Evolutionary conservation across 2,329 filamentous ascomycete species (phyloP), one percentile per base, ranked within the genome.

Genomic region (Aureobasidium subglaciale): DNA sequence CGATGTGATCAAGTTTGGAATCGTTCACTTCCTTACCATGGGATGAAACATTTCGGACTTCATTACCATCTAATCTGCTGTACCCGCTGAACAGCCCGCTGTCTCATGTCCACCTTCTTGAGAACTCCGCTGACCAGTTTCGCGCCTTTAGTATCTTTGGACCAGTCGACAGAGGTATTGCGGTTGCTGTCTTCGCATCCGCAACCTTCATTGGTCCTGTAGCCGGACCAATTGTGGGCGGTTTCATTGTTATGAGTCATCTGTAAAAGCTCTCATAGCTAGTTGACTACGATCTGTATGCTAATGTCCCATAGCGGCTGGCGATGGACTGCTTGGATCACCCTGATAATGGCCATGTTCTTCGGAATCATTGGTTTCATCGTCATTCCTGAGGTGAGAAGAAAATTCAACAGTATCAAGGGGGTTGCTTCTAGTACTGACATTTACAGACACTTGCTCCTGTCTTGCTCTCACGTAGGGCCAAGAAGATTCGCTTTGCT

Each of bases 391-490:
- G 85, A 88, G 27, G 41, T 45, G 25, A 2, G 67, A 30, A 30
- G 25, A 2, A n/a, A 4, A 10, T 6, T 11, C 10, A 3, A 1
- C 10, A n/a, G n/a, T 10, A 18, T 79, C 75, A 46, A 20, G 8
- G 27, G 13, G 4, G 5, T n/a, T 43, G 37, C 15, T 45, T 11
- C 27, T 9, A 20, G 9, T 15, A 8, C 41, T 45, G 41, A 45
- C 41, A 20, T 8, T 11, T 10, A 16, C 25, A 45, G 45, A 54
- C 50, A n/a, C 87, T 87, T 59, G 76, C 83, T 0, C 80, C 83
- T 0, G 72, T 73, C 0, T 74, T 88, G 2, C 76, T 88, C 0
- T 77, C 85, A 1, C 70, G 71, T 60, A 86, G 87, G 65, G 84
- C 85, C 0, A 75, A 74, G 0, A 73, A 78, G 0, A 73, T 87